Conservation (phyloP, 2,329 filamentous ascomycete species). For the Rhinocladiella similis region DNA sequence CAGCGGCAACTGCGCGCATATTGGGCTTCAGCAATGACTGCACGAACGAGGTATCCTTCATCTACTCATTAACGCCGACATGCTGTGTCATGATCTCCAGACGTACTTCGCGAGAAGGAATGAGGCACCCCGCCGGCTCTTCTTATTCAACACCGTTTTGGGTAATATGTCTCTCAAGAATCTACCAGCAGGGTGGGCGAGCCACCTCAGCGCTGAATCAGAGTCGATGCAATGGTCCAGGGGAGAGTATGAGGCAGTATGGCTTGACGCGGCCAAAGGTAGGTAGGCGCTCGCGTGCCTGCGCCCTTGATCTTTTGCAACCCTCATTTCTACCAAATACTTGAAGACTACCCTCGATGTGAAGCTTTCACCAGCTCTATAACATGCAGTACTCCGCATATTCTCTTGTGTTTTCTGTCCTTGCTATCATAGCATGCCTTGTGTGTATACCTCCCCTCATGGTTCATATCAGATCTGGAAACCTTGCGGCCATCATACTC, state of each 20-base stretch:
- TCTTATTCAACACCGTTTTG: slow-evolving; percentile 24
- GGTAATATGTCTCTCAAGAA: slow-evolving; percentile 22
- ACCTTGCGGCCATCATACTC: slow-evolving; percentile 59
- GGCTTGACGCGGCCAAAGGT: not conserved
- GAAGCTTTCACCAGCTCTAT: too few relatives aligned
- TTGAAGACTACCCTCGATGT: too few relatives aligned
- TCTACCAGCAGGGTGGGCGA: not conserved
- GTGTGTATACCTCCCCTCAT: slow-evolving; percentile 50
- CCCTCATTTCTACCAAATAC: too few relatives aligned
- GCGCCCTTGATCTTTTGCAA: too few relatives aligned
- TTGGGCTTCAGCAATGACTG: too few relatives aligned
- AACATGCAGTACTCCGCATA: slow-evolving; percentile 7
- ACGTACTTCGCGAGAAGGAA: not conserved
- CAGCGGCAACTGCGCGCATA: too few relatives aligned
- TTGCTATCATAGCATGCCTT: slow-evolving; percentile 18
- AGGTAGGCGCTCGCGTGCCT: not conserved
- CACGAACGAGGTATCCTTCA: too few relatives aligned
- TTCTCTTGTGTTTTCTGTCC: slow-evolving; percentile 10
- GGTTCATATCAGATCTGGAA: slow-evolving; percentile 62
- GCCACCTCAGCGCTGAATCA: not conserved
- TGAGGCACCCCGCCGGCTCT: not conserved
- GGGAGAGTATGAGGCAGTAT: not conserved
- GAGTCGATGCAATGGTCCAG: not conserved
- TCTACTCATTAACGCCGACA: too few relatives aligned
- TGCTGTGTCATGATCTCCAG: too few relatives aligned